Percentiles rank a stretch among this genome's conserved stretches.
These are phyloP conservation scores for Chenopodium quinoa DNA, from an alignment of 148 eudicot genomes.

Conservation along the genomic window DNA sequence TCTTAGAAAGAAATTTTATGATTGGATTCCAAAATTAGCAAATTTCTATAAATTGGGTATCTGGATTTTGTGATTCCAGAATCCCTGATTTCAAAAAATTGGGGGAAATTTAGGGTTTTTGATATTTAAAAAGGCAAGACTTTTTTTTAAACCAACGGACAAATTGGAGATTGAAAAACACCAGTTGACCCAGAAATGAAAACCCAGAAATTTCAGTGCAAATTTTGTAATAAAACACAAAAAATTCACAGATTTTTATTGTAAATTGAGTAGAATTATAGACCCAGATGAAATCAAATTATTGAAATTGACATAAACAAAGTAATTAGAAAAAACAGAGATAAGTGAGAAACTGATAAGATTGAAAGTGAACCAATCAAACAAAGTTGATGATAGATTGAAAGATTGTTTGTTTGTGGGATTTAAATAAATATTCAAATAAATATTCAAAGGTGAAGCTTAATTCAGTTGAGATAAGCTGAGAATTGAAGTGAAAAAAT, in stretches of 20 bases:
- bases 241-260: background rate
- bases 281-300: background rate
- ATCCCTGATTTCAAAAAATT: background rate
- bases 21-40: slow-evolving; percentile 14
- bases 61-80: slow-evolving; percentile 10
- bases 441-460: background rate
- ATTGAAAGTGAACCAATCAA: background rate
- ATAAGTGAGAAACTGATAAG: background rate
- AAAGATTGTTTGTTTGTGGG: background rate
- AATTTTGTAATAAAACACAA: slow-evolving; percentile 7
- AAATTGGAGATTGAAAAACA: slow-evolving; percentile 4
- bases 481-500: background rate
- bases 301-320: background rate
- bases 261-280: background rate
- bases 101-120: slow-evolving; percentile 8
- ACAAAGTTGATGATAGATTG: background rate
- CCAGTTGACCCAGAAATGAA: background rate
- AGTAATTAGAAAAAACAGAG: background rate
- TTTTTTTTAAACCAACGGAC: background rate
- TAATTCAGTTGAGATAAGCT: background rate
- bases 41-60: background rate
- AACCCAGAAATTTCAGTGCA: background rate
- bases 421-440: no score
- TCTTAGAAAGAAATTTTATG: background rate
- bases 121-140: background rate